Evolutionary conservation across 2,329 filamentous ascomycete genomes (phyloP).

Genomic region (Colletotrichum lini): DNA sequence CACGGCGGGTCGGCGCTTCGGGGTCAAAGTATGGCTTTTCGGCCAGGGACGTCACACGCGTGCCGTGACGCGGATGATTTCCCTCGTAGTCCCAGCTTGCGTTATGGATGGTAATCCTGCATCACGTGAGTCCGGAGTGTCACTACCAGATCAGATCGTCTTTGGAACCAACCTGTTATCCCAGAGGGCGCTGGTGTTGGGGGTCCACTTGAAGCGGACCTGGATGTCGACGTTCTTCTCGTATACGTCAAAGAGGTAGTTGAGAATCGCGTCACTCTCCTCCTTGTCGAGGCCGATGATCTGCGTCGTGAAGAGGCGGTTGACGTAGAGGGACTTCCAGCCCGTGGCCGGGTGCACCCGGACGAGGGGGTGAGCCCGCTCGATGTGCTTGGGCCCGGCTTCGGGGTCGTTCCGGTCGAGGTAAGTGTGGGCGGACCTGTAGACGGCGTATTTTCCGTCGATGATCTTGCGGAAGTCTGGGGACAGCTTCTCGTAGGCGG

Average conservation of each 20-base stretch:
- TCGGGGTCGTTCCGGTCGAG: slow-evolving; percentile 74
- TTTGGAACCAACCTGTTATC: slow-evolving; percentile 70
- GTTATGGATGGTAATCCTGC: slow-evolving; percentile 79
- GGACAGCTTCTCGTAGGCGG: slow-evolving; percentile 81
- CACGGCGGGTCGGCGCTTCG: slow-evolving; percentile 74
- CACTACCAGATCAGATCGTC: too few species aligned
- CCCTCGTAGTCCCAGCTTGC: slow-evolving; percentile 82
- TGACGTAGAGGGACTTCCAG: slow-evolving; percentile 82
- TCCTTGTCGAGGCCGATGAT: slow-evolving; percentile 79
- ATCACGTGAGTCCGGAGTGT: not conserved
- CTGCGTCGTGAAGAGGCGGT: slow-evolving; percentile 76
- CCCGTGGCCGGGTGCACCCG: slow-evolving; percentile 80
- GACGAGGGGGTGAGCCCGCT: slow-evolving; percentile 77
- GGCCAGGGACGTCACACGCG: slow-evolving; percentile 77
- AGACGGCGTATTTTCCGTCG: slow-evolving; percentile 76
- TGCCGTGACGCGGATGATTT: slow-evolving; percentile 77
- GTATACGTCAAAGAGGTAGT: slow-evolving; percentile 78
- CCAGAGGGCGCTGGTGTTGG: slow-evolving; percentile 77
- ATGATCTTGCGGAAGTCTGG: slow-evolving; percentile 79
- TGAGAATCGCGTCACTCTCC: slow-evolving; percentile 78
- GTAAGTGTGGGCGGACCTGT: slow-evolving; percentile 76
- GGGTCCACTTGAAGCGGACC: slow-evolving; percentile 79
- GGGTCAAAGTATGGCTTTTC: slow-evolving; percentile 80
- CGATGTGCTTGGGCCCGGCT: slow-evolving; percentile 75
- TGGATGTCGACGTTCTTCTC: slow-evolving; percentile 81